phyloP scores from a whole-genome alignment of 768 basidiomycete genomes.

The Amanita polypyramis region DNA sequence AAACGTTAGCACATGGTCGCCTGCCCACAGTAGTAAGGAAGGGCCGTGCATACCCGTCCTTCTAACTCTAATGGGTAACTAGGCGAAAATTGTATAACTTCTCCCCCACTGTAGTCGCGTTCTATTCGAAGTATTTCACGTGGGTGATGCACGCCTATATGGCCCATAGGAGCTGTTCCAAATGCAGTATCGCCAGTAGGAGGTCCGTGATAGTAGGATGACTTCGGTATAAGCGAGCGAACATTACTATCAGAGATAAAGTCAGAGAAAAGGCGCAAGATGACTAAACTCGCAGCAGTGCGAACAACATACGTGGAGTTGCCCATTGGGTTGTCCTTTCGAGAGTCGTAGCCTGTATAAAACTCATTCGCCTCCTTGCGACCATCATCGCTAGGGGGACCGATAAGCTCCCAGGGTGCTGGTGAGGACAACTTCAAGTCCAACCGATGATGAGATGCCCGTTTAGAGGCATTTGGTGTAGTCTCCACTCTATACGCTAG shows the following conservation, averaged over 20 bases:
- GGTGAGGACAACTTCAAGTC: slow-evolving; percentile 43
- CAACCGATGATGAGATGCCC: slow-evolving; percentile 36
- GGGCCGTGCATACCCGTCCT: slow-evolving; percentile 59
- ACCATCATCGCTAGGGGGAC: slow-evolving; percentile 35
- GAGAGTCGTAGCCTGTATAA: slow-evolving; percentile 32
- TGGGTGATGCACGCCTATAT: slow-evolving; percentile 83
- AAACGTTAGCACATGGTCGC: not conserved
- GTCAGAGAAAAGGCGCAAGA: slow-evolving; percentile 3
- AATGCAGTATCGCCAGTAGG: slow-evolving; percentile 70
- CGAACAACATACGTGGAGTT: slow-evolving; percentile 28
- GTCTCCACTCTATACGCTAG: slow-evolving; percentile 15
- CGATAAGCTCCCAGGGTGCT: slow-evolving; percentile 56
- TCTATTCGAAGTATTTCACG: slow-evolving; percentile 89
- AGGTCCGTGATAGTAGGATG: slow-evolving; percentile 78
- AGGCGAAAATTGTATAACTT: slow-evolving; percentile 82
- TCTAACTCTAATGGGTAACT: slow-evolving; percentile 90
- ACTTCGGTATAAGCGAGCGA: slow-evolving; percentile 57
- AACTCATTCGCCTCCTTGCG: slow-evolving; percentile 23
- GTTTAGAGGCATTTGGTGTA: slow-evolving; percentile 20
- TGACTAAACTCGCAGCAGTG: not conserved
- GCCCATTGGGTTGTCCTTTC: slow-evolving; percentile 33
- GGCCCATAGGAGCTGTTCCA: slow-evolving; percentile 71
- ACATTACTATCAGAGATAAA: slow-evolving; percentile 14
- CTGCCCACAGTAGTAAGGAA: not conserved
- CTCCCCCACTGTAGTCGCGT: slow-evolving; percentile 85